These are phyloP conservation scores for Arthromyces matolae DNA, from an alignment of 768 basidiomycete species.

Conservation along the genomic window DNA sequence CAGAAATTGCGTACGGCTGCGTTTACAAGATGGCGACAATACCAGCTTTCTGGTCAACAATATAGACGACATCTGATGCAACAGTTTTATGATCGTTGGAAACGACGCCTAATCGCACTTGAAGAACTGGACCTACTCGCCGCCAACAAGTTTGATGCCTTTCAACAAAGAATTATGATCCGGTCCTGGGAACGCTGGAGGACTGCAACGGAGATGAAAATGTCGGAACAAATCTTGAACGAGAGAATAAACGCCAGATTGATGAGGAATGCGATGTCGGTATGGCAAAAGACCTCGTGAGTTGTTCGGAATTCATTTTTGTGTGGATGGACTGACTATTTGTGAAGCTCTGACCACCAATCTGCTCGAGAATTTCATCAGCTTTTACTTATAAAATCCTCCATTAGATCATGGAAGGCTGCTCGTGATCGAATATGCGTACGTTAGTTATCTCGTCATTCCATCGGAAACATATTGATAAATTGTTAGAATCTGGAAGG, in stretches of 20 bases:
- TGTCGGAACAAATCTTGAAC: slow-evolving; percentile 41
- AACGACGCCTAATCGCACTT: slow-evolving; percentile 33
- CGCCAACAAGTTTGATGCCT: slow-evolving; percentile 40
- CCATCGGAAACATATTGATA: neutral
- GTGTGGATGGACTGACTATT: neutral
- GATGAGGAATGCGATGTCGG: slow-evolving; percentile 41
- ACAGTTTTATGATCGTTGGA: slow-evolving; percentile 54
- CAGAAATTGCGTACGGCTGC: slow-evolving; percentile 49
- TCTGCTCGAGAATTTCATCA: slow-evolving; percentile 43
- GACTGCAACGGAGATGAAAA: slow-evolving; percentile 37
- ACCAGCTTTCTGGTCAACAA: slow-evolving; percentile 48
- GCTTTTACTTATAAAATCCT: slow-evolving; percentile 38
- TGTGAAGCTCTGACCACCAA: slow-evolving; percentile 41
- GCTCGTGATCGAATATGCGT: slow-evolving; percentile 49
- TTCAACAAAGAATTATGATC: slow-evolving; percentile 34
- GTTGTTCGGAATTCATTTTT: slow-evolving; percentile 7
- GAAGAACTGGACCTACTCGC: slow-evolving; percentile 47
- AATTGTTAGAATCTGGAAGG: slow-evolving; percentile 46
- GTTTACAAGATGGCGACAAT: slow-evolving; percentile 67
- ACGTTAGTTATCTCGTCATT: slow-evolving; percentile 19
- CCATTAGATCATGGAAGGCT: slow-evolving; percentile 54
- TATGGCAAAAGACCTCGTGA: slow-evolving; percentile 41
- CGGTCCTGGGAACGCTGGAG: slow-evolving; percentile 60
- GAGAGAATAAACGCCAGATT: slow-evolving; percentile 47
- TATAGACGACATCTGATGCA: slow-evolving; percentile 41